Conservation (phyloP, 306 rosid species). For the Prunus padus region DNA sequence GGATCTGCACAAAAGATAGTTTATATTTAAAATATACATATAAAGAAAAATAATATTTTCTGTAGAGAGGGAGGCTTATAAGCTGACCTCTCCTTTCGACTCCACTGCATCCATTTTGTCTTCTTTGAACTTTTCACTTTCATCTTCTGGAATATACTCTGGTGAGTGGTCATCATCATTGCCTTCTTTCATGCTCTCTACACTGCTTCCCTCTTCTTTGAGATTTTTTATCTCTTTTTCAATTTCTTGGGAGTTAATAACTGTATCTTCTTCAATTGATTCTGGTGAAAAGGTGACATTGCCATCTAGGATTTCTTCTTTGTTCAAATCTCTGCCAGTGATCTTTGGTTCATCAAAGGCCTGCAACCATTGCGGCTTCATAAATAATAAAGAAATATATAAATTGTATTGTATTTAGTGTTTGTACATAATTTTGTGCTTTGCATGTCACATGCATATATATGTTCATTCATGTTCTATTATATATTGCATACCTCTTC, state of each 20-base stretch:
- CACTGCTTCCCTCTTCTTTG: constrained; percentile 23
- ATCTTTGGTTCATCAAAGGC: constrained; percentile 12
- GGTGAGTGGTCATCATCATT: constrained; percentile 2
- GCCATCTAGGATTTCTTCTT: constrained; percentile 19
- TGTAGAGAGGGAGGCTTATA: neutral
- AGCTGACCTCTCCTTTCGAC: constrained; percentile 27
- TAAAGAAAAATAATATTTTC: neutral
- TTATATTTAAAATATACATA: neutral
- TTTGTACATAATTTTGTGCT: neutral
- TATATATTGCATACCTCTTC: constrained; percentile 2
- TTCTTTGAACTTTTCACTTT: neutral
- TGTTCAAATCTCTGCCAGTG: constrained; percentile 9
- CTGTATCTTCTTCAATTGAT: constrained; percentile 22
- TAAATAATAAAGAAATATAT: neutral
- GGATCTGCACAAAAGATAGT: constrained; percentile 22
- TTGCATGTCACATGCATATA: neutral
- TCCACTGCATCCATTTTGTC: constrained; percentile 11
- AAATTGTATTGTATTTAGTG: neutral
- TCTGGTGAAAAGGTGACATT: constrained; percentile 15
- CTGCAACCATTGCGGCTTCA: constrained; percentile 2
- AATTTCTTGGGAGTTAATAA: constrained; percentile 11
- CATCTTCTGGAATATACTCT: constrained; percentile 23
- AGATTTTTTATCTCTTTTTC: constrained; percentile 15
- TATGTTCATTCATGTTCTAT: neutral
- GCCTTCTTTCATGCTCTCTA: constrained; percentile 20